These are phyloP conservation scores for Nitzschia sp. DNA, from an alignment of 108 stramenopile species.

Conservation along the genomic window DNA sequence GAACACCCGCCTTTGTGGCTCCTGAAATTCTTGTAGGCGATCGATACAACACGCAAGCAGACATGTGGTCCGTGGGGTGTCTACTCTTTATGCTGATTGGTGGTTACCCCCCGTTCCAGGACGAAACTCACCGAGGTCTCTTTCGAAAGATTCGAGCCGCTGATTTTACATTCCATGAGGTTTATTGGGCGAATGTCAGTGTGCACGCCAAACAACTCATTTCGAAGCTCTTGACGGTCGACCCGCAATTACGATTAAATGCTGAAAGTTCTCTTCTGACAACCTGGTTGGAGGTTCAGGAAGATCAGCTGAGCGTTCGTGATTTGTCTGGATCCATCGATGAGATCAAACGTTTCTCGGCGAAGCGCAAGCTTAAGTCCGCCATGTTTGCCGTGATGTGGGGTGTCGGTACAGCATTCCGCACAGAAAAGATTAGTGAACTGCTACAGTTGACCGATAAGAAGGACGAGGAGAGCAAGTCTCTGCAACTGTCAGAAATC, in stretches of 20 bases:
- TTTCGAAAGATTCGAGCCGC: constrained; percentile 81
- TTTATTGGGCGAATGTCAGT: constrained; percentile 71
- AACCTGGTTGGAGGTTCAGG: constrained; percentile 62
- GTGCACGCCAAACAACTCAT: constrained; percentile 83
- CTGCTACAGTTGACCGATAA: constrained; percentile 24
- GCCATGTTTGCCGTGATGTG: constrained; percentile 56
- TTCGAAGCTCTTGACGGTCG: constrained; percentile 63
- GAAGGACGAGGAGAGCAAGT: constrained; percentile 19
- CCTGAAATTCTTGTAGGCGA: constrained; percentile 88
- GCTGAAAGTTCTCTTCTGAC: constrained; percentile 59
- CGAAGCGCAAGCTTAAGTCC: constrained; percentile 64
- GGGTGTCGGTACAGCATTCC: constrained; percentile 25
- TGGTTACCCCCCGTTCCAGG: constrained; percentile 71
- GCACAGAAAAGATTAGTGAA: constrained; percentile 39
- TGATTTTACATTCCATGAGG: constrained; percentile 76
- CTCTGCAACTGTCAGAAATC: neutral
- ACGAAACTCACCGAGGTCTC: constrained; percentile 61
- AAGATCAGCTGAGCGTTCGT: constrained; percentile 33
- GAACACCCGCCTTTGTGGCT: constrained; percentile 96
- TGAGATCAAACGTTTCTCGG: constrained; percentile 78
- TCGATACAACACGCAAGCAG: constrained; percentile 80
- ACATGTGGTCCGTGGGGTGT: constrained; percentile 96
- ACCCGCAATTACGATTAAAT: constrained; percentile 64
- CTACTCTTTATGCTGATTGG: constrained; percentile 91
- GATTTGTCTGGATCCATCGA: constrained; percentile 57